Percentiles rank a stretch among this genome's conserved stretches.
Evolutionary conservation across 2,329 filamentous ascomycete genomes (phyloP).

Genomic region (Dichotomopilus funicola): DNA sequence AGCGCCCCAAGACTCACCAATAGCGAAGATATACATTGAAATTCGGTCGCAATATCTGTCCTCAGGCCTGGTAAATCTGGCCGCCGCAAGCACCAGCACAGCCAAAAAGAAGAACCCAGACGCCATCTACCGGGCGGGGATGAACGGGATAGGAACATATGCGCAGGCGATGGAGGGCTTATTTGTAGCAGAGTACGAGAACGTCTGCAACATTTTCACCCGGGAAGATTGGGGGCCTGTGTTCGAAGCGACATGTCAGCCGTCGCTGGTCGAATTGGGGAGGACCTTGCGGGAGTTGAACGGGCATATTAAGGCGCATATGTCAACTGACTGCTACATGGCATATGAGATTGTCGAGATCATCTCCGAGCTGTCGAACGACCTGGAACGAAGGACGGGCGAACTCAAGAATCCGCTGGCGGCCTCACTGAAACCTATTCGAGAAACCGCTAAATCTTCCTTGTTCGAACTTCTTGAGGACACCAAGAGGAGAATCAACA

Average conservation of each 20-base stretch:
- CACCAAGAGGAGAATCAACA: slow-evolving; percentile 61
- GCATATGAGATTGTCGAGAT: slow-evolving; percentile 95
- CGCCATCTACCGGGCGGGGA: slow-evolving; percentile 78
- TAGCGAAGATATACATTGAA: slow-evolving; percentile 79
- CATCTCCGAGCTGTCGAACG: slow-evolving; percentile 69
- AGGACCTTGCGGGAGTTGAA: slow-evolving; percentile 86
- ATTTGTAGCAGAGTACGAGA: slow-evolving; percentile 83
- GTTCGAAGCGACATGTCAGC: slow-evolving; percentile 71
- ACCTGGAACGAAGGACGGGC: slow-evolving; percentile 74
- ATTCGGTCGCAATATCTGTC: slow-evolving; percentile 83
- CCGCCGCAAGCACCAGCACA: slow-evolving; percentile 77
- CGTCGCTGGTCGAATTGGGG: slow-evolving; percentile 72
- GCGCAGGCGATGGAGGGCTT: slow-evolving; percentile 81
- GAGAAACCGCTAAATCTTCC: slow-evolving; percentile 85
- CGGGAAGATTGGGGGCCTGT: slow-evolving; percentile 78
- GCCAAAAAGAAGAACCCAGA: slow-evolving; percentile 74
- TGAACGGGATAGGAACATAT: slow-evolving; percentile 87
- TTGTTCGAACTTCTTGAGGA: slow-evolving; percentile 79
- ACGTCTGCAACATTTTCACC: slow-evolving; percentile 78
- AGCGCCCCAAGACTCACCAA: slow-evolving; percentile 55
- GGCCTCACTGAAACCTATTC: slow-evolving; percentile 79
- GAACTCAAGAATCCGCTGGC: slow-evolving; percentile 78
- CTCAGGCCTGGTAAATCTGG: slow-evolving; percentile 74
- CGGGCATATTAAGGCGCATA: slow-evolving; percentile 75
- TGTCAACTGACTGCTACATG: slow-evolving; percentile 87